phyloP scores from a whole-genome alignment of 1,139 yeast species.

The Suhomyces chickasaworum region DNA sequence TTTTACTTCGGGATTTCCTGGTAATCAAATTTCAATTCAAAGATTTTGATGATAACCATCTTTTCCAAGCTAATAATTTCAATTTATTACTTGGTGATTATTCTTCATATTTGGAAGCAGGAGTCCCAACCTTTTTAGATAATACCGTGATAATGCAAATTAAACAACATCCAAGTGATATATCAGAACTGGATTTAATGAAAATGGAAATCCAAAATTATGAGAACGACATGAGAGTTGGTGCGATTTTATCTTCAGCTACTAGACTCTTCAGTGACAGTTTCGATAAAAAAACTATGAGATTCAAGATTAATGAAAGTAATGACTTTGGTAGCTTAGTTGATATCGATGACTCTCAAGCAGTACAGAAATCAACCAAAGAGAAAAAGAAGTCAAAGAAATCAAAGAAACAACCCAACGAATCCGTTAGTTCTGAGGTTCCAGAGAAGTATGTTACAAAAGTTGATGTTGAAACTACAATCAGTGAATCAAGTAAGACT shows the following conservation, averaged over 20 bases:
- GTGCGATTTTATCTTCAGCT: slow-evolving; percentile 25
- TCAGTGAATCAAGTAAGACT: slow-evolving; percentile 2
- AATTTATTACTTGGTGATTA: slow-evolving; percentile 39
- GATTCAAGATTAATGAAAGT: slow-evolving; percentile 9
- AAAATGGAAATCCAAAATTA: slow-evolving; percentile 19
- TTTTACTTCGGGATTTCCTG: slow-evolving; percentile 58
- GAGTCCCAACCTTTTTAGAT: slow-evolving; percentile 34
- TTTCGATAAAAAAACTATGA: slow-evolving; percentile 13
- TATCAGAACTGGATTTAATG: neutral
- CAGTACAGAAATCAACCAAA: neutral
- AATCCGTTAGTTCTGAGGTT: neutral
- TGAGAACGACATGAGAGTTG: slow-evolving; percentile 28
- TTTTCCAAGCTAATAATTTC: slow-evolving; percentile 35
- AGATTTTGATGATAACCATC: slow-evolving; percentile 59
- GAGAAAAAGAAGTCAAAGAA: slow-evolving; percentile 6
- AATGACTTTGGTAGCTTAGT: slow-evolving; percentile 6
- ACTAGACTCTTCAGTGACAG: slow-evolving; percentile 18
- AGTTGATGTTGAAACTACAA: slow-evolving; percentile 6
- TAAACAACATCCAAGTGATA: slow-evolving; percentile 1
- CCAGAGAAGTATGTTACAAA: neutral
- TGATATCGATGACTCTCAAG: slow-evolving; percentile 16
- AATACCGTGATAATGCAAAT: slow-evolving; percentile 17
- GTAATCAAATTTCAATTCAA: slow-evolving; percentile 55
- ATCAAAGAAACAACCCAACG: slow-evolving; percentile 9
- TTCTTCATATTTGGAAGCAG: slow-evolving; percentile 19